A percentile compares a stretch with the other conserved stretches of the same genome.
Evolutionary conservation across 108 stramenopile genomes (phyloP).

Genomic region (Stephanodiscus minutulus): DNA sequence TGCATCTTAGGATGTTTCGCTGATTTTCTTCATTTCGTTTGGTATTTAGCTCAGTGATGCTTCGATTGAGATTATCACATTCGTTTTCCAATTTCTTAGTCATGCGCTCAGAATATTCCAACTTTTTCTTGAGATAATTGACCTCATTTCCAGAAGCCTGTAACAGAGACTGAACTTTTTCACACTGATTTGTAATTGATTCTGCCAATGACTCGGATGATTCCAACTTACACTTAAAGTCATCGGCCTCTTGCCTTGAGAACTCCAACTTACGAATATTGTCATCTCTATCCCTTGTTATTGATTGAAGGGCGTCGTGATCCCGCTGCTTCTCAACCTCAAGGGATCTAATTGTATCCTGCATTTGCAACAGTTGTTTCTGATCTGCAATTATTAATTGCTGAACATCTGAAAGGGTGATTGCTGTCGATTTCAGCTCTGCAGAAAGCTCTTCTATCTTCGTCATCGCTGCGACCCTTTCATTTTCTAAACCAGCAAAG

Average conservation of each 20-base stretch:
- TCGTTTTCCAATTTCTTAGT: constrained; percentile 1
- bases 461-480: constrained; percentile 3
- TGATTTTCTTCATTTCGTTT: constrained; percentile 26
- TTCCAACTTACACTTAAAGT: constrained; percentile 10
- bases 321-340: constrained; percentile 11
- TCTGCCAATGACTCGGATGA: neutral
- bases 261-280: constrained; percentile 1
- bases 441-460: constrained; percentile 5
- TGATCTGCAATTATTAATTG: neutral
- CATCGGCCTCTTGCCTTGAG: constrained; percentile 7
- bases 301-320: neutral
- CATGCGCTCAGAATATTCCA: constrained; percentile 8
- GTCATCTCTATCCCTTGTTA: neutral
- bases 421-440: neutral
- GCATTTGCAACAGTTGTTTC: neutral
- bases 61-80: constrained; percentile 5
- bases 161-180: neutral
- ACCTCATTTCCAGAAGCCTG: constrained; percentile 1
- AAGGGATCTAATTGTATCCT: constrained; percentile 6
- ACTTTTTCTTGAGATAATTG: constrained; percentile 6
- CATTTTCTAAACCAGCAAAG: constrained; percentile 5
- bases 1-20: constrained; percentile 13
- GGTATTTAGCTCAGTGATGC: constrained; percentile 6
- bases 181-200: constrained; percentile 2
- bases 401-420: constrained; percentile 10